Percentiles rank a stretch among this genome's conserved stretches.
Conservation (phyloP, 805 yeast species). For the Starmerella geochares region DNA sequence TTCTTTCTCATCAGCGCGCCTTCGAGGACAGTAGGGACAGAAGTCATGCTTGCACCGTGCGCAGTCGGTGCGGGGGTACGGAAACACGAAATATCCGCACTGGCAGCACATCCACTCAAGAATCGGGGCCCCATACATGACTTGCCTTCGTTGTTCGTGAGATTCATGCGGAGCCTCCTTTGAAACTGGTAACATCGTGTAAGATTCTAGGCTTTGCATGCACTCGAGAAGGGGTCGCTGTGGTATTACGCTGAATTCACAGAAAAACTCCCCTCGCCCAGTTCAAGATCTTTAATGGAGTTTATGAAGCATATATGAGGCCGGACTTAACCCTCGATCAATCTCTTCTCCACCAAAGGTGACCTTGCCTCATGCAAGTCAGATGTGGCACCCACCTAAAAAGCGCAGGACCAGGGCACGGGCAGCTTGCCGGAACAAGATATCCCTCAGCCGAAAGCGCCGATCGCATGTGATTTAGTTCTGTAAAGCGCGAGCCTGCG, state of each 20-base stretch:
- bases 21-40: conserved; percentile 31
- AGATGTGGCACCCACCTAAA: background rate
- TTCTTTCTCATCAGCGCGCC: conserved; percentile 10
- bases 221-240: background rate
- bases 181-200: background rate
- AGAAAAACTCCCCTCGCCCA: background rate
- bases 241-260: background rate
- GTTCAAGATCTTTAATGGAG: background rate
- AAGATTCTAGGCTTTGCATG: background rate
- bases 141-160: background rate
- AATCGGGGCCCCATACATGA: conserved; percentile 12
- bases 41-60: conserved; percentile 28
- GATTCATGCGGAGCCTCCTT: background rate
- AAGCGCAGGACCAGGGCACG: background rate
- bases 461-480: background rate
- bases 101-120: conserved; percentile 33
- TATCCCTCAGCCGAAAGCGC: background rate
- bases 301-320: background rate
- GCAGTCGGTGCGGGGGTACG: conserved; percentile 28
- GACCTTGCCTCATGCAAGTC: background rate
- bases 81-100: conserved; percentile 29
- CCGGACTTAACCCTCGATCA: background rate
- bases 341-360: background rate
- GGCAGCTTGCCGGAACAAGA: background rate
- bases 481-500: too few species aligned